Conservation (phyloP, 108 stramenopile genomes). For the Skeletonema menzelii region DNA sequence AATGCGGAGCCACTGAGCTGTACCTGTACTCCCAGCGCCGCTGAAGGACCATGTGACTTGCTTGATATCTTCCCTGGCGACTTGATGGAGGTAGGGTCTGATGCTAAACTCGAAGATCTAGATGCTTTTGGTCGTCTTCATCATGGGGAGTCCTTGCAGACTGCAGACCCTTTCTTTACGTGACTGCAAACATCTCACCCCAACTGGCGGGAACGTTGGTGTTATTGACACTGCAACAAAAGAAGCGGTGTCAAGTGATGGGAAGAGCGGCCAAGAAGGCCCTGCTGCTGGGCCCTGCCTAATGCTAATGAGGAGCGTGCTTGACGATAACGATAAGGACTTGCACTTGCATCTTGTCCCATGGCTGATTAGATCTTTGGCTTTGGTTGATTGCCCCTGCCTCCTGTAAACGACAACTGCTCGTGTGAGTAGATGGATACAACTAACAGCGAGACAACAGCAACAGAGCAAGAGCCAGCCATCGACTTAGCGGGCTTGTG, state of each 20-base stretch:
- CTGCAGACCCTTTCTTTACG: conserved; percentile 29
- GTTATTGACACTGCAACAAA: conserved; percentile 29
- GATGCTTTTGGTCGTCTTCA: conserved; percentile 31
- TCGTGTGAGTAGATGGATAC: too few relatives aligned
- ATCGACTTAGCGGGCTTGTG: too few relatives aligned
- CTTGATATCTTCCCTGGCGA: conserved; percentile 32
- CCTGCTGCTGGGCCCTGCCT: conserved; percentile 10
- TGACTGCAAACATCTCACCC: conserved; percentile 33
- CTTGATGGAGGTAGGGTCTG: conserved; percentile 7
- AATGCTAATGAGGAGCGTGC: neutral
- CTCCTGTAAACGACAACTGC: too few relatives aligned
- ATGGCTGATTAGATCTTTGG: too few relatives aligned
- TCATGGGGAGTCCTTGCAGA: conserved; percentile 26
- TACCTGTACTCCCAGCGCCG: conserved; percentile 5
- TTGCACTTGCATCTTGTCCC: too few relatives aligned
- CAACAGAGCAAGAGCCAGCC: too few relatives aligned
- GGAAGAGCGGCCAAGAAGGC: conserved; percentile 4
- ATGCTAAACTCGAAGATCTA: neutral
- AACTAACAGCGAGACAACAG: too few relatives aligned
- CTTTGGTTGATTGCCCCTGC: too few relatives aligned
- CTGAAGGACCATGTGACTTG: conserved; percentile 23
- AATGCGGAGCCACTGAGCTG: conserved; percentile 16
- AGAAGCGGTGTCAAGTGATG: conserved; percentile 20
- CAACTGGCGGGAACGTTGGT: conserved; percentile 24
- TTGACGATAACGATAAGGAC: too few relatives aligned